These are phyloP conservation scores for Gyrodon lividus DNA, from an alignment of 768 basidiomycete species.

Conservation along the genomic window DNA sequence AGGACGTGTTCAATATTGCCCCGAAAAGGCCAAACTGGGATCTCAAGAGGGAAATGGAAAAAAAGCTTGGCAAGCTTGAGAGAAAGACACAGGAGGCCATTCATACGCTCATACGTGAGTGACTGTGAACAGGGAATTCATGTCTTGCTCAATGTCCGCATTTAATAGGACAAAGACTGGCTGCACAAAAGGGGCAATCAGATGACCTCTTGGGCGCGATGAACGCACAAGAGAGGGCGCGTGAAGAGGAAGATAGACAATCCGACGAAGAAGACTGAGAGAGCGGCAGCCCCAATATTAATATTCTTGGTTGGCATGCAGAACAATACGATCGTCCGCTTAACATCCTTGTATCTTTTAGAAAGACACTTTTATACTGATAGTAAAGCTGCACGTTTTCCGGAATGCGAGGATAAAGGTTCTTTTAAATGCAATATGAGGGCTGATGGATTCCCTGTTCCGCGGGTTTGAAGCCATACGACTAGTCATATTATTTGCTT, in stretches of 20 bases:
- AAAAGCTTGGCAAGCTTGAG: conserved; percentile 86
- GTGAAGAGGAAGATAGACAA: conserved; percentile 48
- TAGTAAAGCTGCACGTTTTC: no score
- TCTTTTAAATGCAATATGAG: no score
- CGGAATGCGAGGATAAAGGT: no score
- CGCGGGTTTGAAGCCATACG: no score
- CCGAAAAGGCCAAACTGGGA: conserved; percentile 98
- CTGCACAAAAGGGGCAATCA: conserved; percentile 74
- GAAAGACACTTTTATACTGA: no score
- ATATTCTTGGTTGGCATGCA: neutral
- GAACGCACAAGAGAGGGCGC: conserved; percentile 67
- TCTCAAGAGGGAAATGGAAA: conserved; percentile 90
- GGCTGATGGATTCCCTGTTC: no score
- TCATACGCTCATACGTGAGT: conserved; percentile 88
- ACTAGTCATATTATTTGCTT: no score
- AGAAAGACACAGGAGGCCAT: conserved; percentile 90
- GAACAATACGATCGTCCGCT: neutral
- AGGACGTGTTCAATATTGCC: conserved; percentile 97
- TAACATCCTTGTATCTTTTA: no score
- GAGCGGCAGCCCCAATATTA: neutral
- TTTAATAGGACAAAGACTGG: conserved; percentile 67
- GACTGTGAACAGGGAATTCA: neutral
- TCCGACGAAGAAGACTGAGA: conserved; percentile 65
- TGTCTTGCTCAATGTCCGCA: conserved; percentile 8
- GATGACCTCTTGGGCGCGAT: conserved; percentile 83